Evolutionary conservation across 371 early-diverging fungal genomes (phyloP).

Genomic region (Lichtheimia hyalospora): DNA sequence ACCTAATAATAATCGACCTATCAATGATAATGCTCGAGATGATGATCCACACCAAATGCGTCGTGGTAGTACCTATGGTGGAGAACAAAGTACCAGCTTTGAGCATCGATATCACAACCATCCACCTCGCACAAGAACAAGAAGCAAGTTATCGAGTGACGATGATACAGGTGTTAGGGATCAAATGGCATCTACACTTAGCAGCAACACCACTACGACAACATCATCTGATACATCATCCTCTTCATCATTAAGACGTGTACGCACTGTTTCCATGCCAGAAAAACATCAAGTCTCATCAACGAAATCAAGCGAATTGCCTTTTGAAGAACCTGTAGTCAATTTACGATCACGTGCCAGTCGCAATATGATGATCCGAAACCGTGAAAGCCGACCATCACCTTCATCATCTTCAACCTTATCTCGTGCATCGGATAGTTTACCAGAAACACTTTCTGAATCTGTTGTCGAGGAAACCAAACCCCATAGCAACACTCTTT

Average conservation of each 20-base stretch:
- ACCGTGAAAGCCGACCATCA: not conserved
- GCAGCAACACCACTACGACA: not conserved
- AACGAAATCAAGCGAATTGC: conserved; percentile 1
- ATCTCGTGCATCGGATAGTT: not conserved
- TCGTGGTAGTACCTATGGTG: conserved; percentile 7
- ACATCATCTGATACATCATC: not conserved
- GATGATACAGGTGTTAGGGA: no score
- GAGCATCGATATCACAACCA: not conserved
- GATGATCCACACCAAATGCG: not conserved
- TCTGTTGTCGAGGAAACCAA: not conserved
- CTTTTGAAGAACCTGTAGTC: not conserved
- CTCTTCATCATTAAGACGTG: not conserved
- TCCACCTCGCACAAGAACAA: not conserved
- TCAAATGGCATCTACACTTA: no score
- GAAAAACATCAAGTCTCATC: conserved; percentile 7
- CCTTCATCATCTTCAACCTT: not conserved
- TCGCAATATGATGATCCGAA: not conserved
- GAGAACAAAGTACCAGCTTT: not conserved
- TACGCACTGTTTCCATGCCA: conserved; percentile 4
- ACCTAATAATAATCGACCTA: conserved; percentile 2
- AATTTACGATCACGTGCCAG: not conserved
- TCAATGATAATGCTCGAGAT: not conserved
- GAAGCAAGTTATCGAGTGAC: no score
- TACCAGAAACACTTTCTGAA: not conserved
- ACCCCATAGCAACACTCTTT: no score